A percentile compares a stretch with the other conserved stretches of the same genome.
phyloP scores from a whole-genome alignment of 257 asterid species.

The Plantago elongata region DNA sequence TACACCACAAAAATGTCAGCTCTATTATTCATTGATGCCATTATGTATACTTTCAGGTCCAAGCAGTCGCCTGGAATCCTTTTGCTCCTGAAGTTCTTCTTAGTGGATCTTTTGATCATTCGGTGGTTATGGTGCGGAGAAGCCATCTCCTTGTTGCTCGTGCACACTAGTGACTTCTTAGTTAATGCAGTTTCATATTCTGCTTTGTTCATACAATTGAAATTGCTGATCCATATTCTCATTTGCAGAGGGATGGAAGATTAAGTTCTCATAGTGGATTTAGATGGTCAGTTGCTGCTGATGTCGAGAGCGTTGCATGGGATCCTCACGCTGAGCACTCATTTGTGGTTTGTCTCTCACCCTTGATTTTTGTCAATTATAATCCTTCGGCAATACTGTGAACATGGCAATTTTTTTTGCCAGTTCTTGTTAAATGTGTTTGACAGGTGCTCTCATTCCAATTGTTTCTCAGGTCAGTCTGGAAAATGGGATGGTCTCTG shows the following conservation, averaged over 20 bases:
- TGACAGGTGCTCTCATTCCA: neutral
- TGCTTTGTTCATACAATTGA: neutral
- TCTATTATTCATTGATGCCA: conserved; percentile 8
- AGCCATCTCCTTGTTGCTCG: neutral
- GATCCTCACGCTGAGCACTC: conserved; percentile 85
- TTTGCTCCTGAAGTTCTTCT: conserved; percentile 74
- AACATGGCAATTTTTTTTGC: neutral
- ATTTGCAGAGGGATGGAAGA: conserved; percentile 68
- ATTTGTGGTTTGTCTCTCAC: conserved; percentile 67
- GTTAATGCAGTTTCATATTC: neutral
- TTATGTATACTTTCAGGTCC: conserved; percentile 50
- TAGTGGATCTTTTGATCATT: conserved; percentile 82
- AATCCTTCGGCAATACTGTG: neutral
- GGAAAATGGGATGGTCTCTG: conserved; percentile 72
- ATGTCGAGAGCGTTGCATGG: conserved; percentile 92
- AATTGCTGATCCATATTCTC: conserved; percentile 11
- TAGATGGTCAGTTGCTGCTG: conserved; percentile 62
- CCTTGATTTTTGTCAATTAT: conserved; percentile 8
- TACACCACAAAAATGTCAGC: neutral
- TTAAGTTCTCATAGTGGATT: conserved; percentile 43
- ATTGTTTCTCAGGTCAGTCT: conserved; percentile 62
- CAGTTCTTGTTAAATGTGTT: neutral
- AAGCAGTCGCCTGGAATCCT: conserved; percentile 89
- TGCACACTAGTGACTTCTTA: neutral
- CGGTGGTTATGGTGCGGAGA: conserved; percentile 57